These are phyloP conservation scores for Russula sp. DNA, from an alignment of 768 basidiomycete species.

Conservation along the genomic window DNA sequence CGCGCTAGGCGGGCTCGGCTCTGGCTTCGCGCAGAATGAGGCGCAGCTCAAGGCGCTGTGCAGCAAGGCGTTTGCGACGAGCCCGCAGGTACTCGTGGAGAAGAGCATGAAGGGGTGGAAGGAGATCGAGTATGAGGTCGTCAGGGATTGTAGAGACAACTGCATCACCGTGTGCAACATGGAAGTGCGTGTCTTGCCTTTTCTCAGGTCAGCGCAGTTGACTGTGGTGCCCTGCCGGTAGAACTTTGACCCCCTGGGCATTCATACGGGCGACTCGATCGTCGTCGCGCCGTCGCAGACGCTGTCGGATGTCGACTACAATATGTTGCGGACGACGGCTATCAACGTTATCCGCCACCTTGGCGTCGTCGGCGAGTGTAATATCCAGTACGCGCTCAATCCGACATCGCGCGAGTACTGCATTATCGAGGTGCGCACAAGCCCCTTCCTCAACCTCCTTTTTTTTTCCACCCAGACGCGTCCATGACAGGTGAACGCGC, in stretches of 20 bases:
- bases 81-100: constrained; percentile 97
- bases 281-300: constrained; percentile 98
- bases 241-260: constrained; percentile 99
- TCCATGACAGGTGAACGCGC: constrained; percentile 72
- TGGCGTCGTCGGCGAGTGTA: constrained; percentile 96
- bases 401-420: constrained; percentile 94
- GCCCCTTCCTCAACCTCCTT: background rate
- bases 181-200: constrained; percentile 67
- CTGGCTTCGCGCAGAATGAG: constrained; percentile 94
- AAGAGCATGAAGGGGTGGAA: constrained; percentile 99
- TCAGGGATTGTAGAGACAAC: constrained; percentile 94
- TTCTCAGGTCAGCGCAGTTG: background rate
- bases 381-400: constrained; percentile 98
- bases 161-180: constrained; percentile 99
- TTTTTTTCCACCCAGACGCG: background rate
- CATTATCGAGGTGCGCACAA: constrained; percentile 77
- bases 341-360: constrained; percentile 99
- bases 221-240: constrained; percentile 30
- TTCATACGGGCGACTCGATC: constrained; percentile 98
- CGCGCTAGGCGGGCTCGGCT: constrained; percentile 92
- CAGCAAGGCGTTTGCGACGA: constrained; percentile 93
- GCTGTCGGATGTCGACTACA: constrained; percentile 97
- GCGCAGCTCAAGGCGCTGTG: constrained; percentile 84
- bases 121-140: constrained; percentile 99
- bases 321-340: constrained; percentile 97